phyloP scores from a whole-genome alignment of 768 basidiomycete genomes.

The Leccinum broughii region DNA sequence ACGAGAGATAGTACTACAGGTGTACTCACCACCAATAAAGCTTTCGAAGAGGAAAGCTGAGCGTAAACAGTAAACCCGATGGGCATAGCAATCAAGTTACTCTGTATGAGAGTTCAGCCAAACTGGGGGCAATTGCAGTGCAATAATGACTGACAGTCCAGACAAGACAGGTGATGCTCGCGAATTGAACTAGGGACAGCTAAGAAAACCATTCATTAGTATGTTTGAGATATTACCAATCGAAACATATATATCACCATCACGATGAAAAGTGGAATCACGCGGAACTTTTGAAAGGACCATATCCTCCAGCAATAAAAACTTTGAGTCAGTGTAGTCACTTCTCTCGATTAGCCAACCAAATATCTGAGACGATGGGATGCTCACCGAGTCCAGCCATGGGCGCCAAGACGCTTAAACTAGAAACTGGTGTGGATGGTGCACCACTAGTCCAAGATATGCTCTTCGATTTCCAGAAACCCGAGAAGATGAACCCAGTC shows the following conservation, averaged over 20 bases:
- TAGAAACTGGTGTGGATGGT: too few relatives aligned
- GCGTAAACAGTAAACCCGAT: too few relatives aligned
- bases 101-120: too few relatives aligned
- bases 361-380: not conserved
- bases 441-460: too few relatives aligned
- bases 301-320: conserved; percentile 28
- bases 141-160: not conserved
- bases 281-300: not conserved
- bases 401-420: not conserved
- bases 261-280: conserved; percentile 14
- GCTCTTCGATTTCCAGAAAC: conserved; percentile 8
- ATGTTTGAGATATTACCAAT: not conserved
- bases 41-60: too few relatives aligned
- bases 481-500: conserved; percentile 13
- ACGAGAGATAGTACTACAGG: too few relatives aligned
- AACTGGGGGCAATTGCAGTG: too few relatives aligned
- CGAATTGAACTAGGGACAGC: conserved; percentile 24
- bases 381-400: not conserved
- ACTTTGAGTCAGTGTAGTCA: conserved; percentile 8
- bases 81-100: too few relatives aligned
- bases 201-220: not conserved
- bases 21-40: conserved; percentile 2
- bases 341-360: not conserved
- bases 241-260: conserved; percentile 9
- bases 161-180: conserved; percentile 5